Evolutionary conservation across 2,329 filamentous ascomycete species (phyloP), one percentile per base, ranked within the genome.

Genomic region (Cladophialophora chaetospira): DNA sequence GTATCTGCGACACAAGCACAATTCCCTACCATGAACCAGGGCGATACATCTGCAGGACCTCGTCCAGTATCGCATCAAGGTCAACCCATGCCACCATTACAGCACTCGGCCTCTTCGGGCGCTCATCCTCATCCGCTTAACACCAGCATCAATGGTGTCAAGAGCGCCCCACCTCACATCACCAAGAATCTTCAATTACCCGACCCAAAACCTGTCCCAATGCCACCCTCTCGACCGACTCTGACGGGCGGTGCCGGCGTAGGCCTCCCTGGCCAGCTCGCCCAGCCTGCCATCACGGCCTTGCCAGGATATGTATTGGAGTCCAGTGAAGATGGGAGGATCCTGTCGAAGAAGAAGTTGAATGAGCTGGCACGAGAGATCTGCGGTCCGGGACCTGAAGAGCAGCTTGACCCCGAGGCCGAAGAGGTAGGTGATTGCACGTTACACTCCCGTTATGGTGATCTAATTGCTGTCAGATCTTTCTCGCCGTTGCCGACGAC

Each of bases 261-360:
- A 61, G 86, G 86, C 5, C 82, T 88, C 0, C 88, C 88, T 51
- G 91, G 91, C 51, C 87, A 94, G 47, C 89, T 97, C 82, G 87
- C 87, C 49, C 91, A 96, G 68, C 92, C 94, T 0, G 89, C 90
- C 2, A 82, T 97, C 59, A 79, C 86, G 53, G 92, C 91, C 69
- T 84, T 90, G 42, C 90, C 91, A 0, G 85, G 86, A 0, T 96
- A 90, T 72, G 89, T 90, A 55, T 86, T 97, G 57, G 93, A 97
- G 70, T 89, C 90, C 26, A 63, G 62, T 43, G 92, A 96, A 69
- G 91, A 91, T 23, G 91, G 97, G 67, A 87, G 92, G 40, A 88
- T 99, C 1, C 79, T 99, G n/a, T 95, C 88, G 76, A 97, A 97
- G 83, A 95, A 96, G 77, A 97, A 96, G 76, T 81, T 99, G 36